Conservation (phyloP, 164 flowering plant species). For the Litsea cubeba region DNA sequence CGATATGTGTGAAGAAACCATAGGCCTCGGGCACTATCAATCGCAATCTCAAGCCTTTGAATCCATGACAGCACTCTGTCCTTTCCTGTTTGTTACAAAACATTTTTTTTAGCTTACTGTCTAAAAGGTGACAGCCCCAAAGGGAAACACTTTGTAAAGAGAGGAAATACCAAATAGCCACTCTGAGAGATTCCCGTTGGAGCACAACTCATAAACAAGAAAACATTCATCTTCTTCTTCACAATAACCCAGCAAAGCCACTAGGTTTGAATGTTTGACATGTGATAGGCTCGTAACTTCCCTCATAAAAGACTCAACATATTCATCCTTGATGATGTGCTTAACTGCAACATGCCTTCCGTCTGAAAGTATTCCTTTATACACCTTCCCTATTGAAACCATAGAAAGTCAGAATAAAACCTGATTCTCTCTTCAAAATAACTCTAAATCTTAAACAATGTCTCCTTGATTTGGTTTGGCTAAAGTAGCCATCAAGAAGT, state of each 20-base stretch:
- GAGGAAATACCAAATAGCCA: conserved; percentile 56
- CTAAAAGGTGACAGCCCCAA: background rate
- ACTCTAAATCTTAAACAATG: background rate
- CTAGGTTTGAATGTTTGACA: conserved; percentile 70
- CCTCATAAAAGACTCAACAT: conserved; percentile 56
- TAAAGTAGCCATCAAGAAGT: too few species aligned
- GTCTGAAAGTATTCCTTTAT: conserved; percentile 49
- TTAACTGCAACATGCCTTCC: conserved; percentile 56
- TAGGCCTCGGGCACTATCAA: conserved; percentile 56
- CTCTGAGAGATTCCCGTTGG: conserved; percentile 57
- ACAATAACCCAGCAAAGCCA: conserved; percentile 51
- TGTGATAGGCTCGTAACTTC: conserved; percentile 66
- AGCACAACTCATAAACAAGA: conserved; percentile 66
- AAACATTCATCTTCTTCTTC: conserved; percentile 53
- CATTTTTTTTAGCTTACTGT: background rate
- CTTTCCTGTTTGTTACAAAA: conserved; percentile 33
- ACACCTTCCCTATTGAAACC: conserved; percentile 54
- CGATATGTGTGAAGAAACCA: conserved; percentile 64
- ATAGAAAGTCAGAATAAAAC: background rate
- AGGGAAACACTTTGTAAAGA: background rate
- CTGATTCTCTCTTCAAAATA: background rate
- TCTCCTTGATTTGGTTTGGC: background rate
- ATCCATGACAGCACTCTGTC: conserved; percentile 53
- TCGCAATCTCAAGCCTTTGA: conserved; percentile 56
- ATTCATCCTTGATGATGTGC: conserved; percentile 58